A percentile compares a stretch with the other conserved stretches of the same genome.
phyloP scores from a whole-genome alignment of 305 asterid species.

The Solanum hybrid region DNA sequence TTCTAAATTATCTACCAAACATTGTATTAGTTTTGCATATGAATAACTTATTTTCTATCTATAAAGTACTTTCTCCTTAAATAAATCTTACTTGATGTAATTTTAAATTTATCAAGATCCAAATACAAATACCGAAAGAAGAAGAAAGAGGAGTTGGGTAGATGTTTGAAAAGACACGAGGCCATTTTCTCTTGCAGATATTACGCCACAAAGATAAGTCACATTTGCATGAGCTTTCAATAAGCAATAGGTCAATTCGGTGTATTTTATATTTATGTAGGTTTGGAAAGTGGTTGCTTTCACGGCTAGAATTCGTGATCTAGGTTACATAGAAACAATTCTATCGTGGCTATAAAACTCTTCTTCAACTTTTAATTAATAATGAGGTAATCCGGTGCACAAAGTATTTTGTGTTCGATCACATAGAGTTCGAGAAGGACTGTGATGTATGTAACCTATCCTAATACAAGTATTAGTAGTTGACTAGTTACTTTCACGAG shows the following conservation, averaged over 20 bases:
- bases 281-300: neutral
- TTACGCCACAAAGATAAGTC: neutral
- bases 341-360: neutral
- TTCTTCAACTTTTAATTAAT: neutral
- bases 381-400: neutral
- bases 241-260: neutral
- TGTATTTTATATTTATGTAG: neutral
- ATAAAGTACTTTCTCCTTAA: neutral
- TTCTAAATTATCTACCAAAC: neutral
- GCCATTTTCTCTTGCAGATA: neutral
- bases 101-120: too few species aligned
- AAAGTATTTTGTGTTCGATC: neutral
- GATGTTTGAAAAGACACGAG: neutral
- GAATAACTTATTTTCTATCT: too few species aligned
- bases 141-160: neutral
- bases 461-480: neutral
- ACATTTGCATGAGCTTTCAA: neutral
- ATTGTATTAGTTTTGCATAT: too few species aligned
- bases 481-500: neutral
- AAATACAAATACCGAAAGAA: too few species aligned
- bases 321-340: neutral
- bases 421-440: neutral
- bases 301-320: neutral
- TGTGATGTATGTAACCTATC: neutral
- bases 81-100: neutral